Evolutionary conservation across 179 eudicot species (phyloP), one percentile per base, ranked within the genome.

Genomic region (Beta corolliflora): DNA sequence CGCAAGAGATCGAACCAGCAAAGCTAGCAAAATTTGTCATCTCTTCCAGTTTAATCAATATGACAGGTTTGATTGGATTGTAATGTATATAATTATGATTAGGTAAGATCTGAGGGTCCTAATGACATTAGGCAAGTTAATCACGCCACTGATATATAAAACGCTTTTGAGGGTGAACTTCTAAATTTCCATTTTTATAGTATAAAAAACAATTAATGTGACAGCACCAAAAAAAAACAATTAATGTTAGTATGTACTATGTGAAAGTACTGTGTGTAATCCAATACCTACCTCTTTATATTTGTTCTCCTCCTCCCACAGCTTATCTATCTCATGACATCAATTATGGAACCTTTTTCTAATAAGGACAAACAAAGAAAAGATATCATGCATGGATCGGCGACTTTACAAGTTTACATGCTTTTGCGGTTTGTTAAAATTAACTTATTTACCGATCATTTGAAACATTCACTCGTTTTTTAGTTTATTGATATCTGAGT

Each of bases 291-390:
- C 68, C 68, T 68, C 72, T 68, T 68, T 45, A 5, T 13, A 45
- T 68, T 18, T 72, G 15, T 76, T 89, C 89, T 86, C 88, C 71
- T 83, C 90, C 87, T 87, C 87, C 86, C 93, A 85, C 86, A 18
- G 83, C 90, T 90, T 89, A 89, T 89, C 91, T 90, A 77, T 81
- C 72, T 71, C 55, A 82, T 79, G 82, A 77, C 46, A 79, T 72
- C 80, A 61, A 53, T 48, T 36, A 61, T 9, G 36, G 16, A 63
- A 56, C 56, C 77, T 78, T 72, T 84, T 79, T 73, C 60, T 48
- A 55, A 79, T 63, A 76, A 85, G 77, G 76, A 81, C 84, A 85
- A 73, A 79, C 5, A 31, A 59, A 25, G 0, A 61, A n/a, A 25
- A 7, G 16, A 21, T 55, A 9, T 69, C 73, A 44, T 45, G 53